Base-by-base conservation (phyloP, 148 eudicot genomes). In the Rhododendron kiyosumense region DNA sequence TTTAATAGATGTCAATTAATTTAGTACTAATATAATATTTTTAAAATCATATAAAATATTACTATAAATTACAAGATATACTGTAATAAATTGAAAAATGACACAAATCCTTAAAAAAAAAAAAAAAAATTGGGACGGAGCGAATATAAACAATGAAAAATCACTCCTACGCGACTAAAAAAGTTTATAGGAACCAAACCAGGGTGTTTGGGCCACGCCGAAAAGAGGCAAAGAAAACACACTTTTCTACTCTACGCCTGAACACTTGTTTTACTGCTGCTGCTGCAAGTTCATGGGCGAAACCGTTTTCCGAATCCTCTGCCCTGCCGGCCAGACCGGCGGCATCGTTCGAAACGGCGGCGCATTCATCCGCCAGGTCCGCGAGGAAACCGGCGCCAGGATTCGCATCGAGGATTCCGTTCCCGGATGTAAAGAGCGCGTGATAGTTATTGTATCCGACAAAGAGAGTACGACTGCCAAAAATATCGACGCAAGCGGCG, bases 311-410 rank as follows among this genome's bases (percentile, higher is more conserved):
- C 86, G 94, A 38, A 86, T 91, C 89, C 93, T 93, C 59, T 93
- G 94, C 38, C 94, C 91, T 0, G 83, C 86, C 22, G 32, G 74
- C 3, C 88, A 86, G 43, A 89, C 90, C 84, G 93, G 93, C 81
- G 88, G 90, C 67, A 43, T 93, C 1, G 89, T 90, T 81, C 92
- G 94, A 5, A 93, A 90, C 43, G 92, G 92, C 77, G 94, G 93
- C 73, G 86, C 90, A 7, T 82, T 90, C 34, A 86, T 93, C 59
- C 89, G 90, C 6, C 91, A 91, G 51, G 87, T 93, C 82, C 86
- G 92, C 5, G 94, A 91, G 63, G 89, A 88, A 30, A 93, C 94
- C 57, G 91, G 92, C 4, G 92, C 94, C 13, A 87, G 85, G 17
- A 93, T 93, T 34, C 93, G 94, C 48, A 63, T 91, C 24, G 93